A percentile compares a stretch with the other conserved stretches of the same genome.
These are phyloP conservation scores for Cyanidioschyzon merolae DNA, from an alignment of 23 red algal genomes.

Conservation along the genomic window DNA sequence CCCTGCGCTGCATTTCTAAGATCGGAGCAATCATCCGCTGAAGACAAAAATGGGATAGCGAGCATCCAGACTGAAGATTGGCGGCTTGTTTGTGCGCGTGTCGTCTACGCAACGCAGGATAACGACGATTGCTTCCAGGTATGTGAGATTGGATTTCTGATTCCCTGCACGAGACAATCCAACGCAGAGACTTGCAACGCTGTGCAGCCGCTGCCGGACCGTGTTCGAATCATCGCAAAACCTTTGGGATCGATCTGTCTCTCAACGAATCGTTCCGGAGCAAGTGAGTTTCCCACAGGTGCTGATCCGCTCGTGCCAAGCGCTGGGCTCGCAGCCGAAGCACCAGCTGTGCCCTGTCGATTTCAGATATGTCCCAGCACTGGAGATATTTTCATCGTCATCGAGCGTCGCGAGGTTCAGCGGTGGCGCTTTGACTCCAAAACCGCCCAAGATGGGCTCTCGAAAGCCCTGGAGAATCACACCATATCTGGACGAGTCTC, in stretches of 20 bases:
- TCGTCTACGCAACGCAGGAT: not conserved
- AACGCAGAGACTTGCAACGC: not conserved
- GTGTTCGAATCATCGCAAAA: not conserved
- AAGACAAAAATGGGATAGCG: not conserved
- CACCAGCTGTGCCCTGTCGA: not conserved
- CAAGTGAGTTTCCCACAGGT: not conserved
- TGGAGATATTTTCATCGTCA: not conserved
- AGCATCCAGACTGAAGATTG: not conserved
- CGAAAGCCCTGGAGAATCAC: not conserved
- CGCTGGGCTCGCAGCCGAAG: not conserved
- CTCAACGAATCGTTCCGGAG: not conserved
- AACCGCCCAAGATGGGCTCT: not conserved
- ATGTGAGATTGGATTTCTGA: not conserved
- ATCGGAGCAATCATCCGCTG: not conserved
- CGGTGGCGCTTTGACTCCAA: not conserved
- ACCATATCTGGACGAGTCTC: not conserved
- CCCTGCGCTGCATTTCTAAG: not conserved
- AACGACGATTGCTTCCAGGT: not conserved
- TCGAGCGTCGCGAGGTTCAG: not conserved
- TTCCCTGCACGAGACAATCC: not conserved
- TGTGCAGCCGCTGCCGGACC: not conserved
- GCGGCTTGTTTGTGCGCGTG: not conserved
- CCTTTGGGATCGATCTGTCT: not conserved
- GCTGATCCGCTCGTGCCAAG: not conserved
- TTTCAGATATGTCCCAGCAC: not conserved